Percentiles rank a stretch among this genome's conserved stretches.
These are phyloP conservation scores for Aethionema arabicum DNA, from an alignment of 345 rosid genomes.

Conservation along the genomic window DNA sequence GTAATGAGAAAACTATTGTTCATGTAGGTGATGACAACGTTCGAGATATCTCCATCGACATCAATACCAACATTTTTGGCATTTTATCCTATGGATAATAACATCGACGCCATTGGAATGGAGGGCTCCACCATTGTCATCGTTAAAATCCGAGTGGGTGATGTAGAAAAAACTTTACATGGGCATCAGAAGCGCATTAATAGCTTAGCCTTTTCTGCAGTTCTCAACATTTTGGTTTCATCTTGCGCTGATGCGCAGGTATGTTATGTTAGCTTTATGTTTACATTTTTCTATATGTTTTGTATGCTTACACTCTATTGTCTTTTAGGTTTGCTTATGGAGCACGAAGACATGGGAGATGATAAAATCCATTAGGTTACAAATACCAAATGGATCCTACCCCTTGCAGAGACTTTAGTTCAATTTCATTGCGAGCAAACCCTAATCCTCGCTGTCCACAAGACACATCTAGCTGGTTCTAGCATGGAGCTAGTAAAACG, in stretches of 20 bases:
- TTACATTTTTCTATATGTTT: constrained; percentile 2
- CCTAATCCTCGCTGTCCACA: constrained; percentile 73
- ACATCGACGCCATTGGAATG: constrained; percentile 87
- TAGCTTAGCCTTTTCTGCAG: constrained; percentile 80
- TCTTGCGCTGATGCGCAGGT: constrained; percentile 97
- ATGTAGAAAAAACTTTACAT: constrained; percentile 43
- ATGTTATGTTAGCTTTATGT: constrained; percentile 33
- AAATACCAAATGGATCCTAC: constrained; percentile 57
- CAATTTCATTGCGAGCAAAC: constrained; percentile 79
- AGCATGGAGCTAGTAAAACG: no score
- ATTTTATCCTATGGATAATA: constrained; percentile 84
- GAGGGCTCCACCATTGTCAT: constrained; percentile 86
- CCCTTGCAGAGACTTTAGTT: constrained; percentile 66
- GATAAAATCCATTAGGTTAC: constrained; percentile 58
- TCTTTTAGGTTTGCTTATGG: constrained; percentile 71
- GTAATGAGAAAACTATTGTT: constrained; percentile 12
- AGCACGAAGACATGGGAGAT: constrained; percentile 92
- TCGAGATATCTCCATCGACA: constrained; percentile 82
- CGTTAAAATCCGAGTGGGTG: constrained; percentile 77
- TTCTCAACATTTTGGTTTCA: constrained; percentile 72
- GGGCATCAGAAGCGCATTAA: constrained; percentile 88
- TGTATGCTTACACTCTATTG: constrained; percentile 16
- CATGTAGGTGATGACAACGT: constrained; percentile 82
- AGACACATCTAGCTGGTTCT: constrained; percentile 85
- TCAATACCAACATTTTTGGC: constrained; percentile 89